Base-by-base conservation (phyloP, 2,329 filamentous ascomycete genomes). In the Colletotrichum sp. region DNA sequence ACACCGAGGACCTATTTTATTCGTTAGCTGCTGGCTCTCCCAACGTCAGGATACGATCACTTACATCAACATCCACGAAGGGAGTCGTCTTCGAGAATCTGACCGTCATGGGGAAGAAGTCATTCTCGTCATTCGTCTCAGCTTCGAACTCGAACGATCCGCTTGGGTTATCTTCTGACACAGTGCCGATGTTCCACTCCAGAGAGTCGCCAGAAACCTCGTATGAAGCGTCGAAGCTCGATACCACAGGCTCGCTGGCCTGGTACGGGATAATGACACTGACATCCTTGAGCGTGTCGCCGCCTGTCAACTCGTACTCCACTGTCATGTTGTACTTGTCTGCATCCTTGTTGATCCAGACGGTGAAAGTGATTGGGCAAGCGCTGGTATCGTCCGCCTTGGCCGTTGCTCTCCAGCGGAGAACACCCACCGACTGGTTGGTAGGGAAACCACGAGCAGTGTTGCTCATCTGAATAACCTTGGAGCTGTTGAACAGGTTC, bases 51-150 rank as follows among this genome's bases (percentile, higher is more conserved):
- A 16, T 8, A 27, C 29, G 15, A 34, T 31, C 36, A 90, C 93
- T 93, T 88, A 98, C 96, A 86, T 98, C 95, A 76, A 99, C 94
- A 79, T 98, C 95, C 65, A 98, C 90, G 83, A 95, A 98, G 33
- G 97, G 96, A 72, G 90, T 91, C 55, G 91, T 90, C 89, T 98
- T 98, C 76, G 91, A 93, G 85, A 99, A 99, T 69, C 92, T 90
- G 74, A 98, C 92, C 68, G 91, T 93, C 96, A 99, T 98, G 2
- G 97, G 97, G 92, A 99, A 99, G 87, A 98, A 98, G 79, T 98
- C 96, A 70, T 95, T 93, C 82, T 98, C 97, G 77, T 96, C 94
- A 69, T 92, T 91, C 13, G 94, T 94, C 82, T 94, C 92, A 2
- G 95, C 95, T 84, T 98, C 97, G 78, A 99, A 98, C 83, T 99